Evolutionary conservation across 2,329 filamentous ascomycete species (phyloP).

Genomic region (Fusarium pininemorale): DNA sequence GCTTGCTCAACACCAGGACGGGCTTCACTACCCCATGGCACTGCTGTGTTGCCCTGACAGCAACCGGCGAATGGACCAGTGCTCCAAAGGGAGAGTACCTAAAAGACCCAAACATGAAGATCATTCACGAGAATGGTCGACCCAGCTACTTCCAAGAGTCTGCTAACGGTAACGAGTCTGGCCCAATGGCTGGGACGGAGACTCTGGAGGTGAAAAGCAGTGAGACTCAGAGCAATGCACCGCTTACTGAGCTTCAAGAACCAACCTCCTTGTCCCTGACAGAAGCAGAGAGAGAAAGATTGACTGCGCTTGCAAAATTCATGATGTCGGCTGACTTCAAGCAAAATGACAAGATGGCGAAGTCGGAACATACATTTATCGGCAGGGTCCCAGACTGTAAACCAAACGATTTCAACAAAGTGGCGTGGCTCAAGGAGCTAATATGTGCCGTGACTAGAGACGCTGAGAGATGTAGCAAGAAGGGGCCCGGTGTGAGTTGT

Average conservation of each 20-base stretch:
- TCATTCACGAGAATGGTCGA: not conserved
- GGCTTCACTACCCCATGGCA: conserved; percentile 48
- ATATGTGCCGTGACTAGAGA: not conserved
- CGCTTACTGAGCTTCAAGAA: not conserved
- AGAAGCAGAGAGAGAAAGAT: not conserved
- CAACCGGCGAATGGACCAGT: not conserved
- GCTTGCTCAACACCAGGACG: conserved; percentile 43
- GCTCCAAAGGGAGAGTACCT: conserved; percentile 12
- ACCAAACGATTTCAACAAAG: not conserved
- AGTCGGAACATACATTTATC: too few species aligned
- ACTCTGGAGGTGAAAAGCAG: too few species aligned
- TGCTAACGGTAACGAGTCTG: accelerated
- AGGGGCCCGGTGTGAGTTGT: not conserved
- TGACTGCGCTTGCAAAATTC: not conserved
- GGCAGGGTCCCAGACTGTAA: not conserved
- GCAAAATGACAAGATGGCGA: accelerated
- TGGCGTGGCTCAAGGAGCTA: not conserved
- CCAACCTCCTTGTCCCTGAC: not conserved
- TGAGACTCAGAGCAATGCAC: accelerated
- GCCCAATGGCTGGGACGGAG: too few species aligned
- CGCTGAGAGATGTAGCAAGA: not conserved
- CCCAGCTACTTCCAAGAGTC: not conserved
- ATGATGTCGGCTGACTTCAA: not conserved
- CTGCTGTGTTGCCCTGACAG: conserved; percentile 25
- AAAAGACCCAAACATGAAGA: conserved; percentile 1